Evolutionary conservation across 768 basidiomycete species (phyloP).

Genomic region (Suillus alpinus): DNA sequence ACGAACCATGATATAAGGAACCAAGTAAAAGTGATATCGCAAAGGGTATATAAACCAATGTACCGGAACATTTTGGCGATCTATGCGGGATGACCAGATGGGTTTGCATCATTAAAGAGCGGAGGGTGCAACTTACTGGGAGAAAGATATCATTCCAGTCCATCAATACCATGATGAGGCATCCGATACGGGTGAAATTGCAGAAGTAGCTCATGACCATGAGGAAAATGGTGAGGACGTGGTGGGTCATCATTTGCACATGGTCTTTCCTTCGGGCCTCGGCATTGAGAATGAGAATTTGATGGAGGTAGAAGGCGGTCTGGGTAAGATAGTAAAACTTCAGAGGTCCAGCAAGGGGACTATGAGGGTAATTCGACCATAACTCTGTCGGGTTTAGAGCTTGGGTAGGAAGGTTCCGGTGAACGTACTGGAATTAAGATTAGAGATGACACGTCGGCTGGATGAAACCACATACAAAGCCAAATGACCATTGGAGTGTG

Average conservation of each 20-base stretch:
- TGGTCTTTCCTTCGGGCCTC: constrained; percentile 93
- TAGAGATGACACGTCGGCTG: constrained; percentile 13
- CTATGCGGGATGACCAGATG: constrained; percentile 35
- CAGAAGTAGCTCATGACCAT: constrained; percentile 75
- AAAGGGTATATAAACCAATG: constrained; percentile 58
- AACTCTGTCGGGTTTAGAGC: constrained; percentile 61
- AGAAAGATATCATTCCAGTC: constrained; percentile 92
- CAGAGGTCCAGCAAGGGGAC: constrained; percentile 71
- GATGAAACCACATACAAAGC: constrained; percentile 63
- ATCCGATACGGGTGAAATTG: constrained; percentile 88
- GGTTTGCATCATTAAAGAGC: not conserved
- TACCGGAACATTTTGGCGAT: constrained; percentile 94
- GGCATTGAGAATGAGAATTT: constrained; percentile 87
- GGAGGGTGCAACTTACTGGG: constrained; percentile 56
- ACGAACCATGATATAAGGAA: constrained; percentile 91
- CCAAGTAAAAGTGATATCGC: constrained; percentile 72
- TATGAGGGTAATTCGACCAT: constrained; percentile 84
- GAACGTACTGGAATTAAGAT: constrained; percentile 63
- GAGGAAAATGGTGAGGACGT: constrained; percentile 82
- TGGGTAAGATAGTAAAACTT: constrained; percentile 91
- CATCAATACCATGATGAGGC: constrained; percentile 88
- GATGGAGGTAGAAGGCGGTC: constrained; percentile 88
- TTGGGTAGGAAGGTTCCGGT: constrained; percentile 64
- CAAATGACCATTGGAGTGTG: constrained; percentile 68
- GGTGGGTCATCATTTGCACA: constrained; percentile 94